Evolutionary conservation across 768 basidiomycete species (phyloP).

Genomic region (Suillus subluteus): DNA sequence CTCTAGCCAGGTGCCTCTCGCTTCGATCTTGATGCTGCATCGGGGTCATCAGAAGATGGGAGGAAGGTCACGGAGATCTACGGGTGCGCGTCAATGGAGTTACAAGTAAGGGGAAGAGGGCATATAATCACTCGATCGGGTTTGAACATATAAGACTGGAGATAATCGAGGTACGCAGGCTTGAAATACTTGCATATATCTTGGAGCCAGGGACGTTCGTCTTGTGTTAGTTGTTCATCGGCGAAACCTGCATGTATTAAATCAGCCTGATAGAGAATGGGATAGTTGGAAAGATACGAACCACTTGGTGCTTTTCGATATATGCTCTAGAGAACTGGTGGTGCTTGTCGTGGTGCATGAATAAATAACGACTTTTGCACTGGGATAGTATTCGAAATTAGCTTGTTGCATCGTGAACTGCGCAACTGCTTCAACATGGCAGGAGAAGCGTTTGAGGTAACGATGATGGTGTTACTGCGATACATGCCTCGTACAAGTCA

Average conservation of each 20-base stretch:
- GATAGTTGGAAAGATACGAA: slow-evolving; percentile 40
- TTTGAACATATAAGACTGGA: slow-evolving; percentile 62
- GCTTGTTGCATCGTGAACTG: slow-evolving; percentile 97
- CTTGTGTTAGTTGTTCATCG: slow-evolving; percentile 54
- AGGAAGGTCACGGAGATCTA: slow-evolving; percentile 71
- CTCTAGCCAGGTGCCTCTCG: slow-evolving; percentile 75
- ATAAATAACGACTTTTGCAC: slow-evolving; percentile 70
- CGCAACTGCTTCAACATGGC: neutral
- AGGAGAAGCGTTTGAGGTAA: neutral
- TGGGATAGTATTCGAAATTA: slow-evolving; percentile 73
- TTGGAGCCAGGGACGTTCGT: slow-evolving; percentile 71
- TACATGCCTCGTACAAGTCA: slow-evolving; percentile 85
- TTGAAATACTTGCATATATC: slow-evolving; percentile 75
- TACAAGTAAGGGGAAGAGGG: neutral
- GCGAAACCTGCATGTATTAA: slow-evolving; percentile 58
- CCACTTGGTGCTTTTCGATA: slow-evolving; percentile 54
- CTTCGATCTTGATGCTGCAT: slow-evolving; percentile 72
- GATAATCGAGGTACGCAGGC: slow-evolving; percentile 73
- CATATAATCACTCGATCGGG: slow-evolving; percentile 44
- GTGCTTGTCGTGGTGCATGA: slow-evolving; percentile 74
- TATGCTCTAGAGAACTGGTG: slow-evolving; percentile 58
- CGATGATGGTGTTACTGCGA: neutral
- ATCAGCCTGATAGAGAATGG: slow-evolving; percentile 30
- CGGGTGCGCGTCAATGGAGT: neutral
- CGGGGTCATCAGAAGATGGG: slow-evolving; percentile 53